Evolutionary conservation across 768 basidiomycete genomes (phyloP).

Genomic region (Coprinopsis cinerea): DNA sequence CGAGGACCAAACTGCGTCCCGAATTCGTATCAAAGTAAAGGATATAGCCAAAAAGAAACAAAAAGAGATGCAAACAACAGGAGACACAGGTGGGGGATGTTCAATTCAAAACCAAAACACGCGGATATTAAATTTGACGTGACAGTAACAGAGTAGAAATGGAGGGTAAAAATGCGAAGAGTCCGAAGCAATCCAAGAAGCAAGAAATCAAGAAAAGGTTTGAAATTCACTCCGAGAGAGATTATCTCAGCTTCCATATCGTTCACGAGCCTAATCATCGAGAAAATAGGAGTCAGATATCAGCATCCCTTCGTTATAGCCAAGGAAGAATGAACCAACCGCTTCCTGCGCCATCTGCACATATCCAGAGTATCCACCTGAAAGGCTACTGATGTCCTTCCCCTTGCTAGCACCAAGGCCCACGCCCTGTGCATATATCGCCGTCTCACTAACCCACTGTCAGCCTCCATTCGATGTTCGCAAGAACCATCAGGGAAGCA

Average conservation of each 20-base stretch:
- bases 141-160: neutral
- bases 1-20: too few species aligned
- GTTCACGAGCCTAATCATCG: slow-evolving; percentile 33
- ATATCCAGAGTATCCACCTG: slow-evolving; percentile 65
- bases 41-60: too few species aligned
- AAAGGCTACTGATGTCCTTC: slow-evolving; percentile 69
- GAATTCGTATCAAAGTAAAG: too few species aligned
- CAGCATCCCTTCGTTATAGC: too few species aligned
- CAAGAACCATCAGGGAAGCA: slow-evolving; percentile 13
- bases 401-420: slow-evolving; percentile 93
- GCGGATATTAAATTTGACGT: neutral
- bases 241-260: slow-evolving; percentile 26
- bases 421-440: slow-evolving; percentile 82
- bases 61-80: too few species aligned
- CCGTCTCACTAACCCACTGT: slow-evolving; percentile 53
- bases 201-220: neutral
- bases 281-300: neutral
- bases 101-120: neutral
- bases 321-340: too few species aligned
- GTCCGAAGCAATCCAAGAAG: neutral
- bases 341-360: slow-evolving; percentile 69
- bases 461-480: slow-evolving; percentile 5
- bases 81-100: too few species aligned
- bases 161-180: neutral
- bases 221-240: neutral